Evolutionary conservation across 768 basidiomycete species (phyloP).

Genomic region (Pleurotus ostreatus): DNA sequence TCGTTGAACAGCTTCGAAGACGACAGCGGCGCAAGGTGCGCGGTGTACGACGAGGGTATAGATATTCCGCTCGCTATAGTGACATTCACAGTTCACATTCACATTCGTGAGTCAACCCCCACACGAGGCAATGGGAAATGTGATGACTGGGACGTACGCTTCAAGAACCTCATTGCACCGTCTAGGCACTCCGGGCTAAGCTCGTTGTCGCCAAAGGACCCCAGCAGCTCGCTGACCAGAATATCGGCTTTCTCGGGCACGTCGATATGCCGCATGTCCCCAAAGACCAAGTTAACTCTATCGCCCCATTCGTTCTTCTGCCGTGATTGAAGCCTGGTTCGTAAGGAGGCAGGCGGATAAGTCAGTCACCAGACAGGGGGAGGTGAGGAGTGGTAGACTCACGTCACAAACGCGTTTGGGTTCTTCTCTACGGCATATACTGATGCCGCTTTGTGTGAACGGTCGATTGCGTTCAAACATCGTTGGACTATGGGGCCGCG

Average conservation of each 20-base stretch:
- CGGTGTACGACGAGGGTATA: constrained; percentile 94
- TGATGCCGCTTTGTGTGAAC: constrained; percentile 54
- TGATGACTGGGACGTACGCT: constrained; percentile 52
- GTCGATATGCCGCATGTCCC: constrained; percentile 87
- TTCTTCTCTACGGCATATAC: constrained; percentile 97
- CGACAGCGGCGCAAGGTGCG: constrained; percentile 90
- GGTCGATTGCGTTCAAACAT: constrained; percentile 70
- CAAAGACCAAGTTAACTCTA: constrained; percentile 78
- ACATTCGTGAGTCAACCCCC: background rate
- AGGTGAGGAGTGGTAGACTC: constrained; percentile 28
- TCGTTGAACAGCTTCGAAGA: constrained; percentile 91
- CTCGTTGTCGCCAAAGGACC: constrained; percentile 98
- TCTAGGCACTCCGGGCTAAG: constrained; percentile 97
- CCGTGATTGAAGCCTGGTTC: constrained; percentile 76
- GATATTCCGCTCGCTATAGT: constrained; percentile 83
- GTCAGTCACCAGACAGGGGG: background rate
- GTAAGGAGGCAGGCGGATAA: constrained; percentile 8
- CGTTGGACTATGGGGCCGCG: constrained; percentile 90
- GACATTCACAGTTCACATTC: background rate
- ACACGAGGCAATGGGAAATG: background rate
- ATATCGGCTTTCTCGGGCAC: constrained; percentile 90
- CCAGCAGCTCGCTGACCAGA: constrained; percentile 91
- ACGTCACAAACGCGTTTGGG: constrained; percentile 94
- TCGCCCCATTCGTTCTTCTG: constrained; percentile 80
- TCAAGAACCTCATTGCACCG: constrained; percentile 90